Conservation (phyloP, 306 rosid genomes). For the Acacia melanoxylon region DNA sequence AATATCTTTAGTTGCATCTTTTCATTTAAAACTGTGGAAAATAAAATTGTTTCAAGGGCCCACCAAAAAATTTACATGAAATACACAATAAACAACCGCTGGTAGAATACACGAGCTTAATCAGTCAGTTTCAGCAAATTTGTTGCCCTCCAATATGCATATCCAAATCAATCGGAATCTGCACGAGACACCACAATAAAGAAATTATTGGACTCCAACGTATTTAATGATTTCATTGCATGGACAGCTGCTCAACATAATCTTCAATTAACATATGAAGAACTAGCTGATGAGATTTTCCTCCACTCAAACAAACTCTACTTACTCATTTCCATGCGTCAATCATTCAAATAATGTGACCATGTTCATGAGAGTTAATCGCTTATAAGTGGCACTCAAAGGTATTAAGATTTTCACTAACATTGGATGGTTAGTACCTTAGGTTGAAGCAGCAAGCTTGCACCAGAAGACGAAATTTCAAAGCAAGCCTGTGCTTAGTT, state of each 20-base stretch:
- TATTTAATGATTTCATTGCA: background rate
- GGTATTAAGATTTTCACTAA: background rate
- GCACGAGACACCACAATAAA: background rate
- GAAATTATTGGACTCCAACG: background rate
- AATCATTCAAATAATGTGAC: background rate
- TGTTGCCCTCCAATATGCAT: background rate
- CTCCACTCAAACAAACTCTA: background rate
- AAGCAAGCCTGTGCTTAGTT: slow-evolving; percentile 46
- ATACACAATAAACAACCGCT: background rate
- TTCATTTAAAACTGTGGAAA: background rate
- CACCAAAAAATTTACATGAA: background rate
- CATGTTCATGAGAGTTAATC: background rate
- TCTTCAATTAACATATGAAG: background rate
- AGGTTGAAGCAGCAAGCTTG: background rate
- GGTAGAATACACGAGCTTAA: background rate
- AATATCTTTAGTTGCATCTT: background rate
- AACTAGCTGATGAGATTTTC: background rate
- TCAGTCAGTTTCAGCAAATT: slow-evolving; percentile 13
- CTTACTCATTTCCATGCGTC: background rate
- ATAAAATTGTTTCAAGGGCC: background rate
- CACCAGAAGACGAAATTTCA: slow-evolving; percentile 3
- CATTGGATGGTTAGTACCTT: background rate
- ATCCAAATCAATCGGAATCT: background rate
- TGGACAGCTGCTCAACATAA: background rate
- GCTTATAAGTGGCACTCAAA: background rate